Evolutionary conservation across 352 stramenopile genomes (phyloP).

Genomic region (Halophytophthora polymorphica): DNA sequence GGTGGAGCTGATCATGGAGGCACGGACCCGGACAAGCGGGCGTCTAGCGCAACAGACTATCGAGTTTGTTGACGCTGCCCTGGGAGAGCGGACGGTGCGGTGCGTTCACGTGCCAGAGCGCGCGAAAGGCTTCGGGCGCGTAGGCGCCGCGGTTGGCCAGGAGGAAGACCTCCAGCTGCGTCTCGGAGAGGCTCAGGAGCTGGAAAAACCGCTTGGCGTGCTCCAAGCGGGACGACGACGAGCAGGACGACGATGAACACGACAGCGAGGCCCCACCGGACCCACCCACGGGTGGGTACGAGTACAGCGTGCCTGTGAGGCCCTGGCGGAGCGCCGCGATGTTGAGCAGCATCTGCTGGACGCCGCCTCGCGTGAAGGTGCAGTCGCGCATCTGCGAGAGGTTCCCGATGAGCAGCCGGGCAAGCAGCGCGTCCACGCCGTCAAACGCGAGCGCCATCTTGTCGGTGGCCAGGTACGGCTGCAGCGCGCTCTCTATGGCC

Average conservation of each 20-base stretch:
- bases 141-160: constrained; percentile 72
- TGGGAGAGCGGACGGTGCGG: constrained; percentile 70
- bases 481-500: constrained; percentile 65
- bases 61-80: constrained; percentile 79
- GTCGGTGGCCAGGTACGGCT: constrained; percentile 65
- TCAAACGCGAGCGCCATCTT: constrained; percentile 79
- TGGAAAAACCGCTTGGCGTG: constrained; percentile 80
- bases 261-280: constrained; percentile 12
- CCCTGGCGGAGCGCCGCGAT: constrained; percentile 71
- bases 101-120: constrained; percentile 72
- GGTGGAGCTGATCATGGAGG: constrained; percentile 1
- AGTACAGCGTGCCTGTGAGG: constrained; percentile 69
- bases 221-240: constrained; percentile 54
- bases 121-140: constrained; percentile 54
- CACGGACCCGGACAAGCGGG: not conserved
- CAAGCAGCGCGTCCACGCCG: constrained; percentile 62
- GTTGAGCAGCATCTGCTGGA: constrained; percentile 82
- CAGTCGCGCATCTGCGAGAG: constrained; percentile 60
- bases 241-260: constrained; percentile 22
- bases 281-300: constrained; percentile 55
- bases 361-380: constrained; percentile 61
- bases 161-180: constrained; percentile 76
- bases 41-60: constrained; percentile 67
- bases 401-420: constrained; percentile 60
- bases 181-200: constrained; percentile 65